Conservation (phyloP, 169 alveolate species). For the Cryptosporidium sp. region DNA sequence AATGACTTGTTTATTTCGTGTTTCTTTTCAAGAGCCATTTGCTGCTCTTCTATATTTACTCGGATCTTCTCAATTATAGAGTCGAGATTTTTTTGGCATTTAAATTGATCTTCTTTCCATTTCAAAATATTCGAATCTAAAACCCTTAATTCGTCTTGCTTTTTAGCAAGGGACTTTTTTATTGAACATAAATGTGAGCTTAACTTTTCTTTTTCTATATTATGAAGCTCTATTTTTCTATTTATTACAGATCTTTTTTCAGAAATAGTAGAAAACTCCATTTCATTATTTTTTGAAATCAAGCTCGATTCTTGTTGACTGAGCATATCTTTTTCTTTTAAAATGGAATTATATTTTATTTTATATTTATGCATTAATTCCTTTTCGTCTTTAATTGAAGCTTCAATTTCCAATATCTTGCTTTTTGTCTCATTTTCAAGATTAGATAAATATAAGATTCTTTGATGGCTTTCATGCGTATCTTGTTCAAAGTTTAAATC, state of each 20-base stretch:
- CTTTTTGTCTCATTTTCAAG: conserved; percentile 18
- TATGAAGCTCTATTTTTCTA: conserved; percentile 9
- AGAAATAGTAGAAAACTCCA: conserved; percentile 16
- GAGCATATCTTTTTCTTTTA: conserved; percentile 35
- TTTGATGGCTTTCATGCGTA: background rate
- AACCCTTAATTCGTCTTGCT: background rate
- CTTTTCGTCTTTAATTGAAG: background rate
- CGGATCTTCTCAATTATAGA: conserved; percentile 2
- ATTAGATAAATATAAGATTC: background rate
- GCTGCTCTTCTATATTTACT: background rate
- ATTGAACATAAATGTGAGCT: conserved; percentile 25
- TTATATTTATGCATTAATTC: background rate
- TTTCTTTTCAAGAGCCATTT: conserved; percentile 33
- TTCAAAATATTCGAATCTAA: conserved; percentile 8
- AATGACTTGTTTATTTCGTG: conserved; percentile 41
- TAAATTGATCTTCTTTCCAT: conserved; percentile 3
- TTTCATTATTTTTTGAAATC: conserved; percentile 32
- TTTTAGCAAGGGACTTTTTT: conserved; percentile 13
- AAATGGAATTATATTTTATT: background rate
- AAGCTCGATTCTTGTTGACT: conserved; percentile 21
- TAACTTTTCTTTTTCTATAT: conserved; percentile 18
- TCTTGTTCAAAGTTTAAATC: conserved; percentile 27
- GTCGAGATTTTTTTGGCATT: background rate
- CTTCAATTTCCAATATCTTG: conserved; percentile 6
- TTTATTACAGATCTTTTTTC: conserved; percentile 29